Conservation (phyloP, 2,329 filamentous ascomycete species). For the Aureobasidium zeae region DNA sequence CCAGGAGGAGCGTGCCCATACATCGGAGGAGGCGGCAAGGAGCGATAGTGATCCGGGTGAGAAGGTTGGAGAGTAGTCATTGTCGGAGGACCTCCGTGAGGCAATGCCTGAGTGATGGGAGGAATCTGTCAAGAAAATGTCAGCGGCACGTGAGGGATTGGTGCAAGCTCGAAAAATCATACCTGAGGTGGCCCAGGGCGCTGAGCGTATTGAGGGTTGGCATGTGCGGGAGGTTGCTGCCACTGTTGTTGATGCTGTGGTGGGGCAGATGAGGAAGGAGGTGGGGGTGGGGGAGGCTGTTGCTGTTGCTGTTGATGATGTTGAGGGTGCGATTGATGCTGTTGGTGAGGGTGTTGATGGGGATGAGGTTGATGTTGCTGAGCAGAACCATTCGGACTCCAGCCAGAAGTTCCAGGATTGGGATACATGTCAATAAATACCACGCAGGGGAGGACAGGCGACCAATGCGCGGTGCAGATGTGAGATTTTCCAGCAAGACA, state of each 20-base stretch:
- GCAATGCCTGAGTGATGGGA: conserved; percentile 27
- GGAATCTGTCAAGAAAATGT: conserved; percentile 25
- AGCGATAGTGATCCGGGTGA: conserved; percentile 37
- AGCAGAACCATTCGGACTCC: conserved; percentile 22
- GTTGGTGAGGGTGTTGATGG: conserved; percentile 16
- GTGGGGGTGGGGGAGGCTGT: conserved; percentile 22
- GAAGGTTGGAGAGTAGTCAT: conserved; percentile 39
- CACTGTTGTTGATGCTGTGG: conserved; percentile 15
- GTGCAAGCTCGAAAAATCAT: conserved; percentile 7
- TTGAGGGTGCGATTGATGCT: conserved; percentile 13
- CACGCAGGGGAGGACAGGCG: conserved; percentile 2
- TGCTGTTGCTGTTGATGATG: conserved; percentile 13
- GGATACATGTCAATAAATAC: conserved; percentile 19
- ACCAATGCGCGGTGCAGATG: conserved; percentile 15
- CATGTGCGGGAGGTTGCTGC: conserved; percentile 25
- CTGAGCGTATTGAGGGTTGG: conserved; percentile 28
- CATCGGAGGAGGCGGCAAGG: conserved; percentile 38
- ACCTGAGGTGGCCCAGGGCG: conserved; percentile 25
- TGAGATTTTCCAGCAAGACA: conserved; percentile 14
- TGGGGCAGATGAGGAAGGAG: conserved; percentile 14
- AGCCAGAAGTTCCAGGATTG: conserved; percentile 19
- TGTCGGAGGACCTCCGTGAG: conserved; percentile 29
- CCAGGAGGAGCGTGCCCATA: conserved; percentile 32
- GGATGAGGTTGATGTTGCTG: conserved; percentile 17
- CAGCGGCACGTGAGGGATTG: conserved; percentile 8